phyloP scores from a whole-genome alignment of 345 rosid species.

The Salix brachista region DNA sequence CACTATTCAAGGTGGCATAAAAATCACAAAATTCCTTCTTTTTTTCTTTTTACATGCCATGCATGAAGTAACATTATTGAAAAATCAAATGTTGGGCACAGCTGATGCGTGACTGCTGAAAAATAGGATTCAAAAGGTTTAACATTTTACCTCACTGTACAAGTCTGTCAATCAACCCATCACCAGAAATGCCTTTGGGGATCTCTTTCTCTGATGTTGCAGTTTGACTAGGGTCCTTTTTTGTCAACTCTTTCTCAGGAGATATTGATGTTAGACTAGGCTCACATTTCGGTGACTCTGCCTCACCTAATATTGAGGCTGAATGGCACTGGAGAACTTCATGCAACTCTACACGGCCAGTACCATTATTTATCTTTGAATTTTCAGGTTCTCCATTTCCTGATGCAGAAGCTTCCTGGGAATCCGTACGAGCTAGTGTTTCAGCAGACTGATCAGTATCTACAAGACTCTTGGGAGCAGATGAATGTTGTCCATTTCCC shows the following conservation, averaged over 20 bases:
- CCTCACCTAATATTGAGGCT: slow-evolving; percentile 19
- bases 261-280: background rate
- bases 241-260: slow-evolving; percentile 11
- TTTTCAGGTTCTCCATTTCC: slow-evolving; percentile 38
- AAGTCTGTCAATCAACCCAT: slow-evolving; percentile 25
- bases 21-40: slow-evolving; percentile 20
- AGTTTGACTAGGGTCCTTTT: background rate
- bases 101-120: slow-evolving; percentile 16
- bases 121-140: slow-evolving; percentile 28
- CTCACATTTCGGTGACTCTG: slow-evolving; percentile 17
- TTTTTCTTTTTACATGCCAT: slow-evolving; percentile 22
- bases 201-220: slow-evolving; percentile 12
- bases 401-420: slow-evolving; percentile 34
- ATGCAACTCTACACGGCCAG: slow-evolving; percentile 18
- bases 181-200: slow-evolving; percentile 16
- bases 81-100: slow-evolving; percentile 25
- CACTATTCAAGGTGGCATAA: slow-evolving; percentile 18
- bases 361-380: slow-evolving; percentile 31
- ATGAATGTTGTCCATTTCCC: slow-evolving; percentile 27
- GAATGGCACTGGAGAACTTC: slow-evolving; percentile 35
- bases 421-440: slow-evolving; percentile 13
- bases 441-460: slow-evolving; percentile 32
- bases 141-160: slow-evolving; percentile 64
- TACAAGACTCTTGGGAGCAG: slow-evolving; percentile 20
- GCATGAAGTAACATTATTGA: slow-evolving; percentile 25